phyloP scores from a whole-genome alignment of 805 yeast species.

The Tetrapisispora phaffii region DNA sequence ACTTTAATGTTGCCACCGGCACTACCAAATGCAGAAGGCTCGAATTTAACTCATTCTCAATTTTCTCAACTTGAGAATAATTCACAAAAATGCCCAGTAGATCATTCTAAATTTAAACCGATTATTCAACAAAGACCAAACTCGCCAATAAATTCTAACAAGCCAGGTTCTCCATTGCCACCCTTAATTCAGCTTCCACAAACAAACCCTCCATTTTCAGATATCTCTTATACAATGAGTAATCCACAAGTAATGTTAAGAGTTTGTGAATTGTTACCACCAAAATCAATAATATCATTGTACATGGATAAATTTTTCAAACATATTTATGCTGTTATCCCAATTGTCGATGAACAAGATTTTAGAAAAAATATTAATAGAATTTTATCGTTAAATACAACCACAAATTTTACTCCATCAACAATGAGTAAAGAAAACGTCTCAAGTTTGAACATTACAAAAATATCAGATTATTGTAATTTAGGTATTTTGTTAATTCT shows the following conservation, averaged over 20 bases:
- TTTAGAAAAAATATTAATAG: conserved; percentile 26
- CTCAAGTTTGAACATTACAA: conserved; percentile 21
- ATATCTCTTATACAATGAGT: neutral
- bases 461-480: conserved; percentile 33
- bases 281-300: conserved; percentile 43
- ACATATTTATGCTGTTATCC: conserved; percentile 52
- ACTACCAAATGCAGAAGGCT: neutral
- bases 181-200: conserved; percentile 5
- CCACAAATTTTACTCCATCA: neutral
- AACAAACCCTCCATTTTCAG: neutral
- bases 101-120: neutral
- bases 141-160: conserved; percentile 3
- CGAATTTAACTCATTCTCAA: conserved; percentile 3
- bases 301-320: conserved; percentile 51
- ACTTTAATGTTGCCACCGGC: conserved; percentile 1
- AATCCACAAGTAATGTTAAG: conserved; percentile 19
- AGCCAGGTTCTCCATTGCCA: neutral
- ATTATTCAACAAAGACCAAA: neutral
- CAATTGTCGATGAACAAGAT: conserved; percentile 50
- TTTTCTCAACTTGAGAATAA: neutral
- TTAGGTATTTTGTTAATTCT: conserved; percentile 44
- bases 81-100: conserved; percentile 6
- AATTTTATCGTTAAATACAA: conserved; percentile 11
- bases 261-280: conserved; percentile 40
- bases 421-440: conserved; percentile 12